Conservation (phyloP, 2,329 filamentous ascomycete species). For the Ophiostoma sp. region DNA sequence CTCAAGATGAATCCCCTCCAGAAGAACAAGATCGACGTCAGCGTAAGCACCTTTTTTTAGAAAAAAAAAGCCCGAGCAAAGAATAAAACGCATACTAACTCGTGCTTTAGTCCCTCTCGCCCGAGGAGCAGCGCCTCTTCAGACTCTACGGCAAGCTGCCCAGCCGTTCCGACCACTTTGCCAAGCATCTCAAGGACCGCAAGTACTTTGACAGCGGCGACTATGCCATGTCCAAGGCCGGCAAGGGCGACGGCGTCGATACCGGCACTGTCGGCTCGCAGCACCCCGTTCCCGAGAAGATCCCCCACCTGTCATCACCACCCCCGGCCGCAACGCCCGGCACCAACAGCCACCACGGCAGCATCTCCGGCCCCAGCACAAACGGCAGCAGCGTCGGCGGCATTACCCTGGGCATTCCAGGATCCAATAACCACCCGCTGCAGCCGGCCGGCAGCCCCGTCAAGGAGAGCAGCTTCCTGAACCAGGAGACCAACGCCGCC, state of each 20-base stretch:
- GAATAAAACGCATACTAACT: neutral
- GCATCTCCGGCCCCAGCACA: conserved; percentile 27
- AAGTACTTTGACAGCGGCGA: conserved; percentile 98
- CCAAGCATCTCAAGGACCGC: conserved; percentile 98
- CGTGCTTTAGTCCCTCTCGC: conserved; percentile 66
- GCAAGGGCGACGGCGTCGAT: conserved; percentile 90
- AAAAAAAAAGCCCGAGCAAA: neutral
- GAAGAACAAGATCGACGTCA: conserved; percentile 97
- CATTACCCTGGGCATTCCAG: conserved; percentile 40
- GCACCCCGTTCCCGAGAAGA: conserved; percentile 91
- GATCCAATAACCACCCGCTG: conserved; percentile 39
- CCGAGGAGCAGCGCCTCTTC: conserved; percentile 94
- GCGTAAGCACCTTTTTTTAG: conserved; percentile 52
- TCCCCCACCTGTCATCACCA: conserved; percentile 77
- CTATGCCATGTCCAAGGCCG: conserved; percentile 94
- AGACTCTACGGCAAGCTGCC: conserved; percentile 97
- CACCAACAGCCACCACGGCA: conserved; percentile 24
- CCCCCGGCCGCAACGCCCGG: conserved; percentile 37
- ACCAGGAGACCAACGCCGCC: conserved; percentile 72
- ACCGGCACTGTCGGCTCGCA: conserved; percentile 90
- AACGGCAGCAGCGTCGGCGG: conserved; percentile 30
- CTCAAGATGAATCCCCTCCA: conserved; percentile 80
- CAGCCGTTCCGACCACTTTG: conserved; percentile 89
- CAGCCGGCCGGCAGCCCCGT: conserved; percentile 69
- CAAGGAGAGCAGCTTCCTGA: conserved; percentile 84